phyloP scores from a whole-genome alignment of 805 yeast genomes.

The Pichia gijzeniarum region DNA sequence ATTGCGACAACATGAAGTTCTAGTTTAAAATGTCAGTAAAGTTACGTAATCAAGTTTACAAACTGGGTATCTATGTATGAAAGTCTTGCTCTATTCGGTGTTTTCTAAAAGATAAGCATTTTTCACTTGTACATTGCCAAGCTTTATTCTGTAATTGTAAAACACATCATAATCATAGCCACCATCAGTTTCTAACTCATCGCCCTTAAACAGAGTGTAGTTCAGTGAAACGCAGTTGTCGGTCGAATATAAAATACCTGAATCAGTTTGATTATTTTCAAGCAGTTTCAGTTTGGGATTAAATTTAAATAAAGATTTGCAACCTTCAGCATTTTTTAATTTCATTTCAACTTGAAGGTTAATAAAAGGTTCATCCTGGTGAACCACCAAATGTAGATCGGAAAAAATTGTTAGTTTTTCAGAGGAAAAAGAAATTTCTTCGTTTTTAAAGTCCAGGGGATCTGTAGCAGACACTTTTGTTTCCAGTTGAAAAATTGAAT shows the following conservation, averaged over 20 bases:
- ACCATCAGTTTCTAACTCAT: slow-evolving; percentile 20
- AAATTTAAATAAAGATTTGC: slow-evolving; percentile 9
- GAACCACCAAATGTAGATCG: slow-evolving; percentile 17
- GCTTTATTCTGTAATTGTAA: slow-evolving; percentile 19
- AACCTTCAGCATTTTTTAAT: slow-evolving; percentile 3
- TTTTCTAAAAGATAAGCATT: slow-evolving; percentile 19
- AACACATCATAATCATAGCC: slow-evolving; percentile 25
- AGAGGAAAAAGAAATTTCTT: background rate
- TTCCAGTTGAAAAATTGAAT: slow-evolving; percentile 11
- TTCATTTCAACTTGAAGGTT: slow-evolving; percentile 21
- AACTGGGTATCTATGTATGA: background rate
- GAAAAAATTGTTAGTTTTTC: background rate
- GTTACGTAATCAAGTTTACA: too few relatives aligned
- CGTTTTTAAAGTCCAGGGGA: slow-evolving; percentile 15
- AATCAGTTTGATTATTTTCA: slow-evolving; percentile 1
- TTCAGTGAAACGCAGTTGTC: slow-evolving; percentile 9
- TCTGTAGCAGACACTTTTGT: slow-evolving; percentile 17
- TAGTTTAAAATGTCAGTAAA: too few relatives aligned
- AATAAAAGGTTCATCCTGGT: slow-evolving; percentile 23
- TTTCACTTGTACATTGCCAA: slow-evolving; percentile 19
- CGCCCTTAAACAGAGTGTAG: slow-evolving; percentile 21
- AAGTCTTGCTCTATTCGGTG: slow-evolving; percentile 2
- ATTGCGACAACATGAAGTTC: too few relatives aligned
- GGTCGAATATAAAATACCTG: slow-evolving; percentile 6
- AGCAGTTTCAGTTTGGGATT: slow-evolving; percentile 1